A percentile compares a stretch with the other conserved stretches of the same genome.
Evolutionary conservation across 805 yeast species (phyloP).

Genomic region (Suhomyces sp.): DNA sequence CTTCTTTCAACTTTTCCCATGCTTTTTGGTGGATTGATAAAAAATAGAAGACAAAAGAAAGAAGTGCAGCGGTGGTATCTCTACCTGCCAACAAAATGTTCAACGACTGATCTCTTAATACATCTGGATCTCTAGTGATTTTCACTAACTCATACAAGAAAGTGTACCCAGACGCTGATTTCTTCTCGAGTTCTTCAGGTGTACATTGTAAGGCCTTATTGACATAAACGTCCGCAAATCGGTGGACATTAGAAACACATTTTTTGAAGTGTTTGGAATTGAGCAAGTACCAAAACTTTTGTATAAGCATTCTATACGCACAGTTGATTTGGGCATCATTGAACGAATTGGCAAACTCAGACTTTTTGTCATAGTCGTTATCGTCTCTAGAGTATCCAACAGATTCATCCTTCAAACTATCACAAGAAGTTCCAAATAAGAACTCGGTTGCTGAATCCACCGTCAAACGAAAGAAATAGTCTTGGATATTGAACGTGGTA

Average conservation of each 20-base stretch:
- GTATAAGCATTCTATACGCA: constrained; percentile 17
- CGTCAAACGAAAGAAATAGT: constrained; percentile 14
- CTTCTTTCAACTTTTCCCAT: constrained; percentile 30
- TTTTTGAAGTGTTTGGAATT: constrained; percentile 16
- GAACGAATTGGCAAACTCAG: constrained; percentile 17
- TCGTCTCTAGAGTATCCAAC: constrained; percentile 16
- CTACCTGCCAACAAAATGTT: constrained; percentile 44
- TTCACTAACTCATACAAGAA: constrained; percentile 48
- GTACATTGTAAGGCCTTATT: constrained; percentile 15
- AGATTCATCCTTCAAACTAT: constrained; percentile 6
- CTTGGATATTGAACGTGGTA: constrained; percentile 34
- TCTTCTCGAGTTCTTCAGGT: constrained; percentile 15
- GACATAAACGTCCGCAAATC: constrained; percentile 16
- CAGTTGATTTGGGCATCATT: constrained; percentile 17
- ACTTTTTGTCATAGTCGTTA: constrained; percentile 13
- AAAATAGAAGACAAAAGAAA: constrained; percentile 35
- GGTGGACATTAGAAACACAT: constrained; percentile 15
- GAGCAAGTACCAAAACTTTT: constrained; percentile 14
- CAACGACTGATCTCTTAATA: constrained; percentile 38
- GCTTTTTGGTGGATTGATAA: constrained; percentile 35
- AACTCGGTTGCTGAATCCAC: constrained; percentile 19
- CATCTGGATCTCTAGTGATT: constrained; percentile 35
- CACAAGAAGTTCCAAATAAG: constrained; percentile 14
- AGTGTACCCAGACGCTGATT: constrained; percentile 32
- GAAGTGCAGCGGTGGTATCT: constrained; percentile 43